phyloP scores from a whole-genome alignment of 2,329 filamentous ascomycete species.

The Colletotrichum sp. region DNA sequence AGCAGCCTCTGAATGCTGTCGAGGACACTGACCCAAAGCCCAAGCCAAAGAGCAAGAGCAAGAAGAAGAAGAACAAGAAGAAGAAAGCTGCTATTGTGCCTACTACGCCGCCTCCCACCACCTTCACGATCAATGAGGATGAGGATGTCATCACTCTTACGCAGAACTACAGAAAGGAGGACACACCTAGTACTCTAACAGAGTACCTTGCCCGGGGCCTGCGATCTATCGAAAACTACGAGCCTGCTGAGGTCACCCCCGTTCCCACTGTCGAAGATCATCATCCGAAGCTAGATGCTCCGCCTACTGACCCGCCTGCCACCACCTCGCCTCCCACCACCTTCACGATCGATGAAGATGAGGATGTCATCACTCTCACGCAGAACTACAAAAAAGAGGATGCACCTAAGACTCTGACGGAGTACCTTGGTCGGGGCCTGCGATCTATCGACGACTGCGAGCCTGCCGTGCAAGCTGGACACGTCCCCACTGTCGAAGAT shows the following conservation, averaged over 20 bases:
- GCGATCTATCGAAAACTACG: background rate
- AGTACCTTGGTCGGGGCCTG: background rate
- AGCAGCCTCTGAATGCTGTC: background rate
- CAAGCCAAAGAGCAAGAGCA: slow-evolving; percentile 22
- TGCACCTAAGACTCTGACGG: background rate
- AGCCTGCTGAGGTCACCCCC: background rate
- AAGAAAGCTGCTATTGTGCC: slow-evolving; percentile 16
- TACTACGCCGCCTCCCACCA: background rate
- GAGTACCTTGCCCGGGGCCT: background rate
- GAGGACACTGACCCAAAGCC: background rate
- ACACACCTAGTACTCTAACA: background rate
- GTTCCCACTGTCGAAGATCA: background rate
- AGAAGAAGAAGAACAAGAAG: slow-evolving; percentile 33
- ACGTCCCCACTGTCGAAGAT: background rate
- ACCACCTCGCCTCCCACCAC: too few relatives aligned
- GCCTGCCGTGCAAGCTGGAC: background rate
- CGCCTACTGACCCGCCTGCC: too few relatives aligned
- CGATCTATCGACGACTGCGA: background rate
- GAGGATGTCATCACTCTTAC: background rate
- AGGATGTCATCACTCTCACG: background rate
- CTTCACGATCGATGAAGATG: background rate
- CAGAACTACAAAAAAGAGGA: background rate
- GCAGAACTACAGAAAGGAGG: background rate
- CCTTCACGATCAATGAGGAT: background rate
- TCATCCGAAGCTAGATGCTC: background rate